Base-by-base conservation (phyloP, 306 rosid genomes). In the Alnus rubra region DNA sequence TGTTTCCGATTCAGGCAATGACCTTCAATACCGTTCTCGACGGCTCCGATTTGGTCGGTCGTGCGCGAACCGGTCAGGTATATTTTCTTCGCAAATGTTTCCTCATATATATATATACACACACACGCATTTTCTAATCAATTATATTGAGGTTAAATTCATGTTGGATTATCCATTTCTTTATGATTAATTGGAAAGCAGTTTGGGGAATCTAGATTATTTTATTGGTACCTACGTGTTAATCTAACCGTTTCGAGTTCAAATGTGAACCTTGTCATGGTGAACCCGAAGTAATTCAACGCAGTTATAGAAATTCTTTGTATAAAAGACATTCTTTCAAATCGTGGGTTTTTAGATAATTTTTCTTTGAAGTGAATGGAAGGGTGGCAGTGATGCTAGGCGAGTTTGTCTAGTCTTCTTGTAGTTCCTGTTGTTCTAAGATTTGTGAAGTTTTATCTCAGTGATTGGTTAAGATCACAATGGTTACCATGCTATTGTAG, bases 1-100 rank as follows among this genome's bases (percentile, higher is more conserved):
- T 94, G 83, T 94, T 94, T 59, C 90, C 98, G 0, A 94, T 94
- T 81, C 98, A 94, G 84, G 95, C 98, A 42, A 91, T 91, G 97
- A 94, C 98, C 10, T 92, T 94, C 9, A 81, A 87, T 37, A 86
- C 85, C 37, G 60, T 92, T 2, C 82, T 88, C 13, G 92, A 94
- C 45, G 98, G 98, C 1, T 69, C 86, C 54, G 98, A 94, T 85
- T 76, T 94, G 90, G 97, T 94, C 18, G 98, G 98, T 51, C 91
- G 98, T 50, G 98, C 98, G 47, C 92, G 97, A 37, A 94, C 98
- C 0, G 98, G 98, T n/a, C 98, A 94, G 98, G 98, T 94, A 60
- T 76, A 83, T 33, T 16, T 64, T 56, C 10, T 53, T 55, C 9
- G 3, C 44, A 2, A 5, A 67, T 23, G 35, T 35, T 0, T 39